A percentile compares a stretch with the other conserved stretches of the same genome.
These are phyloP conservation scores for Fusarium sacchari DNA, from an alignment of 2,329 filamentous ascomycete genomes.

Conservation along the genomic window DNA sequence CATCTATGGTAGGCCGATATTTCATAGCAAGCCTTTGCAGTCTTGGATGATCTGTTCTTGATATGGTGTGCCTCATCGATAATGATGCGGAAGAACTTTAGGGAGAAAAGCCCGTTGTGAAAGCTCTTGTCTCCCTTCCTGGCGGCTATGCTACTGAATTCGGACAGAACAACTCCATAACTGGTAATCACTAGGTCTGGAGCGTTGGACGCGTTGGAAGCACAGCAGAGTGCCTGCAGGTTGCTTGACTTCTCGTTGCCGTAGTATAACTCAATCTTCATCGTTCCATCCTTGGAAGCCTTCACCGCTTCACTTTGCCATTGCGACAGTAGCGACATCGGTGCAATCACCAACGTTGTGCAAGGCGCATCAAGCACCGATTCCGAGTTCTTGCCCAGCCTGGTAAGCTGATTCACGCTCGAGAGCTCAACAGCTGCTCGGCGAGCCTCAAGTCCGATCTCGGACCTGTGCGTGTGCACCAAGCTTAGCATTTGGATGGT, in stretches of 20 bases:
- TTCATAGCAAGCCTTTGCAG: slow-evolving; percentile 93
- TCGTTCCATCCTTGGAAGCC: slow-evolving; percentile 82
- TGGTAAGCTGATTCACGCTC: slow-evolving; percentile 70
- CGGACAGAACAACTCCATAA: slow-evolving; percentile 90
- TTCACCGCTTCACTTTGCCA: slow-evolving; percentile 97
- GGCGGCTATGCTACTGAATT: slow-evolving; percentile 77
- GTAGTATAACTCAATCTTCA: slow-evolving; percentile 92
- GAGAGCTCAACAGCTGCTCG: slow-evolving; percentile 42
- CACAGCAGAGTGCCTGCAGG: slow-evolving; percentile 80
- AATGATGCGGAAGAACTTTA: slow-evolving; percentile 95
- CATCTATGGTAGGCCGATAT: slow-evolving; percentile 86
- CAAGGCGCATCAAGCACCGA: slow-evolving; percentile 77
- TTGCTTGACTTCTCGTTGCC: slow-evolving; percentile 85
- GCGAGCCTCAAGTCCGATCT: slow-evolving; percentile 56
- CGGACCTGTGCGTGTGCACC: slow-evolving; percentile 82
- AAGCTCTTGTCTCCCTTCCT: slow-evolving; percentile 71
- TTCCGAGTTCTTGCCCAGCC: slow-evolving; percentile 66
- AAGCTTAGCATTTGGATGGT: slow-evolving; percentile 98
- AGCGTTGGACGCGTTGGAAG: slow-evolving; percentile 76
- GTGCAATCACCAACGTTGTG: slow-evolving; percentile 94
- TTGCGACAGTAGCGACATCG: slow-evolving; percentile 95
- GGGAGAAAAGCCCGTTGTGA: slow-evolving; percentile 83
- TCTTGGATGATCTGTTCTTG: slow-evolving; percentile 91
- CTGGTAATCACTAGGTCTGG: slow-evolving; percentile 95
- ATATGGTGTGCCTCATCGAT: slow-evolving; percentile 96